These are phyloP conservation scores for Epichloe brachyelytri DNA, from an alignment of 2,329 filamentous ascomycete species.

Conservation along the genomic window DNA sequence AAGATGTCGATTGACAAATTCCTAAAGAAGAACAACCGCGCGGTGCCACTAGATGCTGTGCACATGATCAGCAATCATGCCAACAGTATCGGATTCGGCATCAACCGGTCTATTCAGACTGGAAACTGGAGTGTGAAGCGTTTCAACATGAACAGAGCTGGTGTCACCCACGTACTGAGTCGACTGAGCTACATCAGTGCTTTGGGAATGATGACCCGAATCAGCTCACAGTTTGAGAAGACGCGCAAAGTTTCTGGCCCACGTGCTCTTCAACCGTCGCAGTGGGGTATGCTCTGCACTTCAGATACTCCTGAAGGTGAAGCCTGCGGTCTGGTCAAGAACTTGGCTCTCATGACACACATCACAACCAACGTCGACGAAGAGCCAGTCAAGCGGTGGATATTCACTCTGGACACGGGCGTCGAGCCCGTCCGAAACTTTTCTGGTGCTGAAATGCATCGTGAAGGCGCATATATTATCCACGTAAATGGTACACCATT, in stretches of 20 bases:
- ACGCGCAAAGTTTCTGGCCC: conserved; percentile 93
- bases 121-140: conserved; percentile 97
- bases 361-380: conserved; percentile 96
- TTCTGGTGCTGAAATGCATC: conserved; percentile 74
- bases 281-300: conserved; percentile 96
- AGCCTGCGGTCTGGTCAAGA: conserved; percentile 95
- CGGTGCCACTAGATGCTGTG: conserved; percentile 76
- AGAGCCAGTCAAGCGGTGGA: conserved; percentile 72
- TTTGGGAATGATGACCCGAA: conserved; percentile 98
- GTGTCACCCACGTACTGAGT: conserved; percentile 92
- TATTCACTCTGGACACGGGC: conserved; percentile 76
- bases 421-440: conserved; percentile 61
- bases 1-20: conserved; percentile 93
- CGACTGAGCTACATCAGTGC: conserved; percentile 92
- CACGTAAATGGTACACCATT: conserved; percentile 94
- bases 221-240: conserved; percentile 97
- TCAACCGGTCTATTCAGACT: conserved; percentile 92
- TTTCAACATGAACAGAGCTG: conserved; percentile 96
- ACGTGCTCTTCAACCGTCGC: conserved; percentile 88
- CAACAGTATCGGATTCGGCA: conserved; percentile 77
- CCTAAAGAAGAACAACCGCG: conserved; percentile 83
- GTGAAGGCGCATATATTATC: conserved; percentile 72
- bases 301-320: conserved; percentile 98
- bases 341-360: conserved; percentile 95
- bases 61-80: conserved; percentile 75